Base-by-base conservation (phyloP, 2,329 filamentous ascomycete genomes). In the Davidsoniella eucalypti region DNA sequence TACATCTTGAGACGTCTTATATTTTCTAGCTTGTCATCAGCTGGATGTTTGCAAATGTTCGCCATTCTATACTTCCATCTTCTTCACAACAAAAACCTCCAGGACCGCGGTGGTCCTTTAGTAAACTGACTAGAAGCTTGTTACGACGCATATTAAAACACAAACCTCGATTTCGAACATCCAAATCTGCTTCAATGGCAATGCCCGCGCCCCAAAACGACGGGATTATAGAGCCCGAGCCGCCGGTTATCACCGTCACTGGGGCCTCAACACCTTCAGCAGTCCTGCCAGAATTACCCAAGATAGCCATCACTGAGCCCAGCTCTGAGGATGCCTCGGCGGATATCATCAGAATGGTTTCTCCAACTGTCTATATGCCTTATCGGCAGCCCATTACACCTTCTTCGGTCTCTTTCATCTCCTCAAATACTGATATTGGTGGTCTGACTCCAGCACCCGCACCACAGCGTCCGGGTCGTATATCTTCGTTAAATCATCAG, bases 31-130 rank as follows among this genome's bases (percentile, higher is more conserved):
- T 38, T 25, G 3, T 23, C 23, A 23, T 16, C 23, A 36, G 41
- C 47, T 49, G 47, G 42, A 49, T 49, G 47, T 49, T 37, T 23
- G 5, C 18, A 49, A 49, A 49, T 49, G 47, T 29, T 43, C 25
- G 18, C 7, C 14, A 17, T 7, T 49, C 47, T 49, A 49, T 42
- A 17, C 33, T 33, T 36, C 14, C 21, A 17, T 49, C 38, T 33
- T 6, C 26, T 23, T 21, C 18, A 49, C 17, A 25, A 26, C 38
- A 36, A 43, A 23, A 25, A 42, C 37, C 7, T 36, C 33, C 16
- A 41, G 25, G 25, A 36, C 38, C 39, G 17, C 47, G 38, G 37
- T 49, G 47, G 39, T 49, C 47, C 23, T 21, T 47, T 18, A 29
- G 44, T 29, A 29, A 23, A 47, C 33, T 47, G 18, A 47, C 44